phyloP scores from a whole-genome alignment of 129 eudicot species.

The Logfia minima region DNA sequence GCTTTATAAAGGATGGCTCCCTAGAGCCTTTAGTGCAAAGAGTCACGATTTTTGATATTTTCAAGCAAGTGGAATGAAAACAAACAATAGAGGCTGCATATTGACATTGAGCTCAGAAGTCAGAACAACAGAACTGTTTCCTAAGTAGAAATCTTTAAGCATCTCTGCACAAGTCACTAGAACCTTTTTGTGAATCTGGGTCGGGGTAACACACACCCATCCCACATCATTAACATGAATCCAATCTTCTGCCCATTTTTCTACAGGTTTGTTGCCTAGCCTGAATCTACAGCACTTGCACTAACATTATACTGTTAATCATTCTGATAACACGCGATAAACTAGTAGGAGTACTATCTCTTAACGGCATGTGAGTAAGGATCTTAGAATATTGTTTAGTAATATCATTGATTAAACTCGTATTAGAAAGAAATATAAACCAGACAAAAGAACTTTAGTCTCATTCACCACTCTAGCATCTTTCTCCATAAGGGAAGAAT shows the following conservation, averaged over 20 bases:
- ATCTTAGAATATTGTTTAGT: not conserved
- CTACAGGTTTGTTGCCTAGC: slow-evolving; percentile 2
- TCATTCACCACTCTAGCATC: too few species aligned
- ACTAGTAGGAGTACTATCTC: too few species aligned
- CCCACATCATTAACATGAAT: not conserved
- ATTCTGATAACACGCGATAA: not conserved
- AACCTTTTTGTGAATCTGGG: not conserved
- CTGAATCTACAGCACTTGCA: not conserved
- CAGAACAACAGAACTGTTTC: not conserved
- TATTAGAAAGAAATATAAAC: not conserved
- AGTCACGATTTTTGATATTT: not conserved
- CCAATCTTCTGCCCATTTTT: not conserved
- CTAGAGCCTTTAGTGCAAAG: not conserved
- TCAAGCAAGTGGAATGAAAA: not conserved
- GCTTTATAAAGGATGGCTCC: not conserved
- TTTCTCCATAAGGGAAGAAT: not conserved
- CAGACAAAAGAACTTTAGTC: not conserved
- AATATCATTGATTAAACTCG: not conserved
- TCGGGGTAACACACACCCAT: not conserved
- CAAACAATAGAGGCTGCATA: not conserved
- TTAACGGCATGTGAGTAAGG: not conserved
- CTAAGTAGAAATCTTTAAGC: not conserved
- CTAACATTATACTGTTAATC: not conserved
- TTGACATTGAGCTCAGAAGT: not conserved
- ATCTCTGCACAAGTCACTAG: not conserved